Conservation (phyloP, 2,329 filamentous ascomycete species). For the Corniculantispora saksenae region DNA sequence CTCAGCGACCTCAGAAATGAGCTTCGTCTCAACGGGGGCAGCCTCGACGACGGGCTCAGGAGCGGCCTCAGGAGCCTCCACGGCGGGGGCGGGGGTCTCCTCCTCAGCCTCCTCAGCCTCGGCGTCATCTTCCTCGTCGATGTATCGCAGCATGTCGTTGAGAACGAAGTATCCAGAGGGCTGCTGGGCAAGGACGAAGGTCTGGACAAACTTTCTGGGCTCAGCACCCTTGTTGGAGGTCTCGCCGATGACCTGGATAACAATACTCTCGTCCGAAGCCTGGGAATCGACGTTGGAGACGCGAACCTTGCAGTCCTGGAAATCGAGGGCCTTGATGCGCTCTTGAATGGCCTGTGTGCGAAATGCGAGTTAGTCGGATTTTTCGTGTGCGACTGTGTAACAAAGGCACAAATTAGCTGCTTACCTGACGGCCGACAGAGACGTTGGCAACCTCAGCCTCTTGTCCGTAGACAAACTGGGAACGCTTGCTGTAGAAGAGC, state of each 20-base stretch:
- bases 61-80: constrained; percentile 29
- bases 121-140: constrained; percentile 81
- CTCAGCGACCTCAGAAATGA: constrained; percentile 31
- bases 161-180: constrained; percentile 97
- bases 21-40: constrained; percentile 17
- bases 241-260: constrained; percentile 97
- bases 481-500: constrained; percentile 96
- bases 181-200: constrained; percentile 94
- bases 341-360: constrained; percentile 80
- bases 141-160: constrained; percentile 96
- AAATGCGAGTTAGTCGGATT: background rate
- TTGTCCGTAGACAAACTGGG: constrained; percentile 88
- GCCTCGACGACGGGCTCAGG: constrained; percentile 32
- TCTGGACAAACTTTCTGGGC: constrained; percentile 95
- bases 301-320: constrained; percentile 97
- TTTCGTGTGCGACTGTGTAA: background rate
- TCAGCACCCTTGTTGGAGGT: constrained; percentile 91
- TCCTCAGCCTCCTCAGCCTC: constrained; percentile 48
- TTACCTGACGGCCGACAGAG: constrained; percentile 81
- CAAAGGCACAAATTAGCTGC: constrained; percentile 6
- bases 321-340: constrained; percentile 88
- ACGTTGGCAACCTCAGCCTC: constrained; percentile 89
- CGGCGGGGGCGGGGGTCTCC: constrained; percentile 38
- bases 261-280: constrained; percentile 86
- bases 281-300: constrained; percentile 98